Base-by-base conservation (phyloP, 768 basidiomycete species). In the Suillus fuscotomentosus region DNA sequence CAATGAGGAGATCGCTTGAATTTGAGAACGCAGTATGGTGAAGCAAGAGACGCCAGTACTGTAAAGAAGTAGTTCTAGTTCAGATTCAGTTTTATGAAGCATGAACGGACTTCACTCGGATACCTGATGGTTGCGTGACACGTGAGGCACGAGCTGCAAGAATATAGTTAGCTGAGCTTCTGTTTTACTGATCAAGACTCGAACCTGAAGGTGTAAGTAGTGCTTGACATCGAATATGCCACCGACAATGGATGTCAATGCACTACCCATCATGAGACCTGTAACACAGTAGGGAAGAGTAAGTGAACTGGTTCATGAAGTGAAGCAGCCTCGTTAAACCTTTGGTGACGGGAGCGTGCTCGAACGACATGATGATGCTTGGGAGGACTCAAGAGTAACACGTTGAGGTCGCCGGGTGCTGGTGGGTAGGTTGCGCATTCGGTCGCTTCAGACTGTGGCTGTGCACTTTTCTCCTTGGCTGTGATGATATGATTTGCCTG, bases 81-180 rank as follows among this genome's bases (percentile, higher is more conserved):
- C 74, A 78, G 75, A 74, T 70, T 77, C 63, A 73, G 68, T 63
- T 65, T 61, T 53, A 68, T 68, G 67, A 60, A 64, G 42, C 55
- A 17, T 45, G 63, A 57, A 56, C 13, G 43, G 38, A 60, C 59
- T 60, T 60, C 36, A 57, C 57, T 22, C 60, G 64, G 60, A 65
- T 79, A 93, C 95, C 82, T 97, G 95, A 71, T 93, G 91, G 74
- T 96, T 86, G 61, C 86, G 86, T n/a, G 92, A 94, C 56, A 97
- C 83, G 73, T 97, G 95, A 2, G 95, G 95, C 22, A 92, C 85
- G 47, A 96, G 84, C 88, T 95, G 67, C 24, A 50, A 41, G 56
- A 31, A 71, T 57, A 65, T 24, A 17, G 27, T 2, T 56, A 51
- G 69, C 42, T 66, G 61, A 54, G 45, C 60, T 48, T 56, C 27